Conservation (phyloP, 1,139 yeast species). For the Candida labiduridarum region DNA sequence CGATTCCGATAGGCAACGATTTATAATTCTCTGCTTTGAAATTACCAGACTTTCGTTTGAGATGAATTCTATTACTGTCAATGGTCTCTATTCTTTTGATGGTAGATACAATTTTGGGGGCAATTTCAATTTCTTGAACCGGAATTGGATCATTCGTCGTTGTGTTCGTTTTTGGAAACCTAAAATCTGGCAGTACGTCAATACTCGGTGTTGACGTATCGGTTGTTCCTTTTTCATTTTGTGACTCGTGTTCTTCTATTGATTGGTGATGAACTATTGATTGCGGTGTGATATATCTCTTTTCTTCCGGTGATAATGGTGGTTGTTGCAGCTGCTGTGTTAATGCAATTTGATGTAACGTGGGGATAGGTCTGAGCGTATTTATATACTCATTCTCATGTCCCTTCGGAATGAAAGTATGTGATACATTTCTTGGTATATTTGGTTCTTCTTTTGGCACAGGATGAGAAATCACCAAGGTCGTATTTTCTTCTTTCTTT, state of each 20-base stretch:
- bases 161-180: slow-evolving; percentile 2
- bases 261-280: slow-evolving; percentile 12
- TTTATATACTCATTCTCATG: slow-evolving; percentile 18
- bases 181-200: slow-evolving; percentile 10
- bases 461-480: background rate
- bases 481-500: background rate
- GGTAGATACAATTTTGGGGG: slow-evolving; percentile 1
- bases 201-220: slow-evolving; percentile 7
- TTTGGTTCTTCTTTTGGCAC: background rate
- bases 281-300: slow-evolving; percentile 6
- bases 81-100: slow-evolving; percentile 12
- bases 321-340: background rate
- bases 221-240: slow-evolving; percentile 1
- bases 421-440: slow-evolving; percentile 5
- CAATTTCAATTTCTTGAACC: background rate
- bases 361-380: slow-evolving; percentile 21
- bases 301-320: background rate
- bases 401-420: slow-evolving; percentile 16
- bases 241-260: background rate
- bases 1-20: slow-evolving; percentile 2
- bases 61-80: slow-evolving; percentile 9
- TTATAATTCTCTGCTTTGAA: slow-evolving; percentile 1
- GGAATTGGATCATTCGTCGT: background rate
- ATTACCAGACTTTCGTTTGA: slow-evolving; percentile 1
- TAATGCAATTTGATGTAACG: slow-evolving; percentile 10